phyloP scores from a whole-genome alignment of 257 asterid species.

The Solanum tarapatanum region DNA sequence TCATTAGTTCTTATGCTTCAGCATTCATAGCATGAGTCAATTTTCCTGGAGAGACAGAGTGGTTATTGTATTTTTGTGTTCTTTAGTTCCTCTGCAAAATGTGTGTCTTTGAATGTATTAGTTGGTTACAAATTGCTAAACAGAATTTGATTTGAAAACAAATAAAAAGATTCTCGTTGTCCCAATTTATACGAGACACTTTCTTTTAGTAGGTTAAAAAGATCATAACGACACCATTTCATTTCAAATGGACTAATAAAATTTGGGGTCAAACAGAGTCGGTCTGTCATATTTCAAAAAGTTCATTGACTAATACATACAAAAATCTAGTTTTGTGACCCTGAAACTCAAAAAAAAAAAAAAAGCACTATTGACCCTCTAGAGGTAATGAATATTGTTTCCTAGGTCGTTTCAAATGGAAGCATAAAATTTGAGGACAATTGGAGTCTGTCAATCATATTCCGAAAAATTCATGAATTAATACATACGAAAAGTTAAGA shows the following conservation, averaged over 20 bases:
- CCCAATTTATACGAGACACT: neutral
- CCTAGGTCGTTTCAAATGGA: neutral
- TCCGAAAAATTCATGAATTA: no score
- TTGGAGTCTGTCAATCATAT: neutral
- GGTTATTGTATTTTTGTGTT: neutral
- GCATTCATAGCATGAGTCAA: neutral
- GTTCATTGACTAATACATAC: neutral
- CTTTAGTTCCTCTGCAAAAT: neutral
- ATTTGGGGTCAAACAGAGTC: neutral
- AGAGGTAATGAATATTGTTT: neutral
- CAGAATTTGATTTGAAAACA: neutral
- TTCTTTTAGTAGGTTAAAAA: no score
- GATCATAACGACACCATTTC: no score
- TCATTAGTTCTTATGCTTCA: conserved; percentile 26
- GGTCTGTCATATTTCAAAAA: neutral
- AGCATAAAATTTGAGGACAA: neutral
- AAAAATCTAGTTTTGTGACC: neutral
- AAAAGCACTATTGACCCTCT: neutral
- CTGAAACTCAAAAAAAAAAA: no score
- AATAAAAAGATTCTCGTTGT: neutral
- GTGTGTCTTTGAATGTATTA: neutral
- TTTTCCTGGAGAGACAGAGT: neutral
- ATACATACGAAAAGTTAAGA: no score
- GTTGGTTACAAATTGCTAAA: neutral
- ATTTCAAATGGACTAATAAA: neutral